Base-by-base conservation (phyloP, 2,329 filamentous ascomycete genomes). In the Colletotrichum truncatum region DNA sequence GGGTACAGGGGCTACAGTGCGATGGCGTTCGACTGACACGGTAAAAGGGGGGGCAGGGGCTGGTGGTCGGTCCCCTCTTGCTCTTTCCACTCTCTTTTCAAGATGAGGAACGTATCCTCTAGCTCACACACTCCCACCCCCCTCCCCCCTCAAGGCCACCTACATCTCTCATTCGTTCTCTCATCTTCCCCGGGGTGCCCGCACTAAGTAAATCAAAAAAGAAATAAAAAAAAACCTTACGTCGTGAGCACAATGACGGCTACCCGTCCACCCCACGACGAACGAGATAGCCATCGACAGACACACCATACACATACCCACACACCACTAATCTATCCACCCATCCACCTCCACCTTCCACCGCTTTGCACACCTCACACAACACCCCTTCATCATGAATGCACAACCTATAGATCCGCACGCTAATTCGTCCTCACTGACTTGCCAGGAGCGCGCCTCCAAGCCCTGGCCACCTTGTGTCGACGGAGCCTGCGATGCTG, bases 1-100 rank as follows among this genome's bases (percentile, higher is more conserved):
- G 14, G 64, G 64, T 66, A 66, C 60, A 48, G 59, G 43, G 60
- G 39, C 26, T 16, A 49, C 64, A 66, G 64, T 66, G 52, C 21
- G 8, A 4, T 8, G 0, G 2, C 3, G 14, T 12, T 6, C 18
- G n/a, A 21, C 25, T 51, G 41, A 26, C 49, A 66, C 63, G 26
- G 63, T 52, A 26, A 6, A 6, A 57, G 21, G 36, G 34, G 46
- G 26, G 38, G 53, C 38, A 53, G 59, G 61, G 60, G 64, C 41
- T 46, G 58, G 58, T 30, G 30, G 45, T 54, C 57, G 25, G 45
- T 32, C 18, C 55, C 48, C 60, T 26, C 34, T 41, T 39, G 58
- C 23, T 21, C 46, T 54, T 41, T 21, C 21, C 26, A 23, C 18
- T 30, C 58, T 43, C 43, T 45, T 32, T 38, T 38, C 38, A 46